A percentile compares a stretch with the other conserved stretches of the same genome.
These are phyloP conservation scores for Polyrhizophydium stewartii DNA, from an alignment of 371 early-diverging fungal genomes.

Conservation along the genomic window DNA sequence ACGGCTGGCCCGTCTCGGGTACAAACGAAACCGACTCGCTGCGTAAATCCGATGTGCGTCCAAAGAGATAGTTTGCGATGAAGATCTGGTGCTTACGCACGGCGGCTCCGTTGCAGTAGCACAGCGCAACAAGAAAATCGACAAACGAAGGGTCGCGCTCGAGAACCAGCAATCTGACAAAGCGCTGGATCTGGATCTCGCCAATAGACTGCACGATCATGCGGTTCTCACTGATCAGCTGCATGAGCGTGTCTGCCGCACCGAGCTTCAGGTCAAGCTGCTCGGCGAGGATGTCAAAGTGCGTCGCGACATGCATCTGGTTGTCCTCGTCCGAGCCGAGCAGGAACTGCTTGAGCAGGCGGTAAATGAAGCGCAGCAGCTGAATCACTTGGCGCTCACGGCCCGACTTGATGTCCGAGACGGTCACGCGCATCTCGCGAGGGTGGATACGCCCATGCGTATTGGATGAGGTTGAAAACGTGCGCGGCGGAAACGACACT, in stretches of 20 bases:
- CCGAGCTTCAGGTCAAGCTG: slow-evolving; percentile 30
- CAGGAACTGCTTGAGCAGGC: slow-evolving; percentile 27
- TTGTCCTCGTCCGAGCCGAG: slow-evolving; percentile 29
- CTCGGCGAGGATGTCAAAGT: slow-evolving; percentile 19
- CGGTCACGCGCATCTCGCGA: background rate
- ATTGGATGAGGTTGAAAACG: no score
- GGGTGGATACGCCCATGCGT: background rate
- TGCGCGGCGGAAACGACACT: no score
- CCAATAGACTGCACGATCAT: slow-evolving; percentile 24
- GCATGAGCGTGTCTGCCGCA: slow-evolving; percentile 35
- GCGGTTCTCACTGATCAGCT: slow-evolving; percentile 26
- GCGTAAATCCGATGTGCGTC: background rate
- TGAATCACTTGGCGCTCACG: slow-evolving; percentile 6
- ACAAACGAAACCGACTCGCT: background rate
- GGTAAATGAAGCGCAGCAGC: slow-evolving; percentile 16
- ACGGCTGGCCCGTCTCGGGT: background rate
- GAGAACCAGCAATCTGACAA: slow-evolving; percentile 19
- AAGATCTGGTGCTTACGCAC: slow-evolving; percentile 20
- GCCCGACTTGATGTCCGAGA: slow-evolving; percentile 12
- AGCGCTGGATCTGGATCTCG: slow-evolving; percentile 18
- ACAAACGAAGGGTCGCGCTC: slow-evolving; percentile 26
- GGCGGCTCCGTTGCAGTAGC: slow-evolving; percentile 23
- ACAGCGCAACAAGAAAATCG: slow-evolving; percentile 32
- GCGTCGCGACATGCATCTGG: slow-evolving; percentile 27
- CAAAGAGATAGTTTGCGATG: slow-evolving; percentile 19